These are phyloP conservation scores for Pyrus pyrifolia DNA, from an alignment of 306 rosid genomes.

Conservation along the genomic window DNA sequence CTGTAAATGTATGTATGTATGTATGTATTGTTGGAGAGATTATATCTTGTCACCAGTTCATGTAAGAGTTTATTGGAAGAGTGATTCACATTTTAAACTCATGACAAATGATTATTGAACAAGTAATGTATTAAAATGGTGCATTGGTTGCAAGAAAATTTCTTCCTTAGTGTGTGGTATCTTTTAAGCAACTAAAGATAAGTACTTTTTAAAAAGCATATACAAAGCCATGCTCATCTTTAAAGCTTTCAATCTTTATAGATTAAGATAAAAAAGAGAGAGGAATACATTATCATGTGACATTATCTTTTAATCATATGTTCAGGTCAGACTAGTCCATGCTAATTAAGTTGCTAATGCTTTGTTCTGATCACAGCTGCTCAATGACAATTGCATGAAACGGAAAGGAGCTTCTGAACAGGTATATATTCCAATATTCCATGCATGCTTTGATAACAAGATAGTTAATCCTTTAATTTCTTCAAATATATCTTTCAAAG, in stretches of 20 bases:
- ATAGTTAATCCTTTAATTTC: too few relatives aligned
- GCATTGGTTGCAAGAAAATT: too few relatives aligned
- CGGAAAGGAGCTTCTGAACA: slow-evolving; percentile 52
- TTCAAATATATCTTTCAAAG: too few relatives aligned
- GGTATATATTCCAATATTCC: slow-evolving; percentile 19
- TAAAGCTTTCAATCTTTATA: neutral
- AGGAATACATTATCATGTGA: neutral
- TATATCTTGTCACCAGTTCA: too few relatives aligned
- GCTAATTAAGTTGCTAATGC: slow-evolving; percentile 3
- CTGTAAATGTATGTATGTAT: neutral
- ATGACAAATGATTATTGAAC: too few relatives aligned
- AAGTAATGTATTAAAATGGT: too few relatives aligned
- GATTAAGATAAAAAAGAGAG: neutral
- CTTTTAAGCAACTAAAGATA: neutral
- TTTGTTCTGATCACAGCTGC: slow-evolving; percentile 36
- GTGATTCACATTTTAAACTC: too few relatives aligned
- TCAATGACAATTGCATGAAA: slow-evolving; percentile 76
- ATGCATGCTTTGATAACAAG: neutral
- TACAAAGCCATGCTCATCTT: neutral
- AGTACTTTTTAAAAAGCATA: neutral
- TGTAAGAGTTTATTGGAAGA: too few relatives aligned
- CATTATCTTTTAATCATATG: neutral
- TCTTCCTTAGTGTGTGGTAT: neutral
- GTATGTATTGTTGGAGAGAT: too few relatives aligned
- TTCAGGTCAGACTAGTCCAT: neutral